Evolutionary conservation across 106 monocot genomes (phyloP).

Genomic region (Dioscorea zingiberensis): DNA sequence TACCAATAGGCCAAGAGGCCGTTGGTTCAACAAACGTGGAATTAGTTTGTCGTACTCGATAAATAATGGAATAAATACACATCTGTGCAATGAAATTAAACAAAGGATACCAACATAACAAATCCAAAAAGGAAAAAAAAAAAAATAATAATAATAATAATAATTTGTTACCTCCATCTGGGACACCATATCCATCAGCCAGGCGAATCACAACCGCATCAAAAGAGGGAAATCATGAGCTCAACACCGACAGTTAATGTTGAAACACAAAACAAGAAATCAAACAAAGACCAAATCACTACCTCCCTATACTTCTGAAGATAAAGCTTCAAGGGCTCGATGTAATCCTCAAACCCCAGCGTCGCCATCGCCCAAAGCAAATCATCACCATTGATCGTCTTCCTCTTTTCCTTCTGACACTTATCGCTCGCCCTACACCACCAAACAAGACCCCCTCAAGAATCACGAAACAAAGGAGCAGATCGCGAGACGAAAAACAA

Average conservation of each 20-base stretch:
- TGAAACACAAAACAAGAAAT: not conserved
- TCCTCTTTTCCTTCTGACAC: constrained; percentile 67
- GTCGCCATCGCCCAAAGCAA: constrained; percentile 60
- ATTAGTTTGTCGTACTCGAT: not conserved
- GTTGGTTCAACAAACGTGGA: not conserved
- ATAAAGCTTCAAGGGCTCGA: constrained; percentile 59
- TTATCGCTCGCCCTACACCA: constrained; percentile 49
- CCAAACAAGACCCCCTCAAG: not conserved
- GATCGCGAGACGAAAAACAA: not conserved
- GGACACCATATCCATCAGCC: constrained; percentile 9
- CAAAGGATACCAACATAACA: not conserved
- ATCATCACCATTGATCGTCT: constrained; percentile 67
- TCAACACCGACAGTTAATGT: not conserved
- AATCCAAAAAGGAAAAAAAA: not conserved
- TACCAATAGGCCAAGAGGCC: too few species aligned
- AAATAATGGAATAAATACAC: not conserved
- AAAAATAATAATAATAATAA: not conserved
- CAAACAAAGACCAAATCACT: not conserved
- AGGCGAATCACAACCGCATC: not conserved
- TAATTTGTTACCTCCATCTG: constrained; percentile 44
- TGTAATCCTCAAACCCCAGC: constrained; percentile 59
- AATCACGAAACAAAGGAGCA: not conserved
- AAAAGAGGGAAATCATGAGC: constrained; percentile 5
- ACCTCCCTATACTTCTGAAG: constrained; percentile 62
- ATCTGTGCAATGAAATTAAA: not conserved